Percentiles rank a stretch among this genome's conserved stretches.
phyloP scores from a whole-genome alignment of 805 yeast species.

The Pichia sporocuriosa region DNA sequence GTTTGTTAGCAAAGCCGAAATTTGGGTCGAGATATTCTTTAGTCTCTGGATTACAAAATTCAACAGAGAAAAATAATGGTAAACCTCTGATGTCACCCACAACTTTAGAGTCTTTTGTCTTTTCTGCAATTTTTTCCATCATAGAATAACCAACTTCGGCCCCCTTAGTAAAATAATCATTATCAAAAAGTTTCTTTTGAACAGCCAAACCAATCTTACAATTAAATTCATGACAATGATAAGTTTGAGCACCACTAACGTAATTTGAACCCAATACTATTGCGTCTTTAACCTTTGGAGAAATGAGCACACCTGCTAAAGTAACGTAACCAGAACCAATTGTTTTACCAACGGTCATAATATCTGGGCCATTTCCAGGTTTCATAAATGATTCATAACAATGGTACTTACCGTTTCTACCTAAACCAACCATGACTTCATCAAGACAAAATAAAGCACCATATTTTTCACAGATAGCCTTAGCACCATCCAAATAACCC shows the following conservation, averaged over 20 bases:
- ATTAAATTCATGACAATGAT: slow-evolving; percentile 42
- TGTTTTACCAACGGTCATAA: slow-evolving; percentile 45
- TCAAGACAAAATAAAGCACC: slow-evolving; percentile 92
- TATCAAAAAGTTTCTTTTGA: slow-evolving; percentile 31
- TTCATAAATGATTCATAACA: slow-evolving; percentile 39
- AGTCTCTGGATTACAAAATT: slow-evolving; percentile 39
- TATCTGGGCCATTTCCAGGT: slow-evolving; percentile 39
- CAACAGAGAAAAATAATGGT: slow-evolving; percentile 51
- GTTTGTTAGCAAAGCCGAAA: slow-evolving; percentile 24
- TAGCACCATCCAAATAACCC: slow-evolving; percentile 39
- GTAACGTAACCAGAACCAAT: slow-evolving; percentile 46
- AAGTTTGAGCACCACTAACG: slow-evolving; percentile 44
- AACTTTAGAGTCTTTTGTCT: slow-evolving; percentile 27
- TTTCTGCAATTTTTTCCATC: slow-evolving; percentile 30
- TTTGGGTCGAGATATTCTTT: slow-evolving; percentile 39
- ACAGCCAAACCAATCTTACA: slow-evolving; percentile 43
- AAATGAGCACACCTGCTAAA: slow-evolving; percentile 41
- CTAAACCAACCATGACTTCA: slow-evolving; percentile 71
- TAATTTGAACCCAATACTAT: slow-evolving; percentile 35
- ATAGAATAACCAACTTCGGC: slow-evolving; percentile 37
- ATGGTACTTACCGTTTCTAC: slow-evolving; percentile 41
- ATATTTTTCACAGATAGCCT: slow-evolving; percentile 75
- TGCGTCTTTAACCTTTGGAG: slow-evolving; percentile 36
- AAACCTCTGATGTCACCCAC: slow-evolving; percentile 49
- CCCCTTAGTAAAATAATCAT: slow-evolving; percentile 35